phyloP scores from a whole-genome alignment of 306 rosid species.

The Pterocarpus macrocarpus region DNA sequence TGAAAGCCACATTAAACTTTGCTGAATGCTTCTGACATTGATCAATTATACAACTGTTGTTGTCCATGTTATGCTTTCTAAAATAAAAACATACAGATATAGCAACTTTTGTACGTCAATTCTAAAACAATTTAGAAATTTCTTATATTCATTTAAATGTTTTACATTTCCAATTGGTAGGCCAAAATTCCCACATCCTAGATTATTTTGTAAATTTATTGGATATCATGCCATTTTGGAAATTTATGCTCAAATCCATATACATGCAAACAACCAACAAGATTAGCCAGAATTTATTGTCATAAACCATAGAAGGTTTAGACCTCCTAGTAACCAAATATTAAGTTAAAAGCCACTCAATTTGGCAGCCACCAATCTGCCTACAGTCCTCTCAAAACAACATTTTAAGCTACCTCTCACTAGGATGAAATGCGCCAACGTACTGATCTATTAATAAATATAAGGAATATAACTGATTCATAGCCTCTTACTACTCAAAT shows the following conservation, averaged over 20 bases:
- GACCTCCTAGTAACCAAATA: conserved; percentile 21
- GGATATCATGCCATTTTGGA: not conserved
- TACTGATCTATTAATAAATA: conserved; percentile 6
- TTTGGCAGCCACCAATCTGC: conserved; percentile 23
- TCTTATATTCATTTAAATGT: not conserved
- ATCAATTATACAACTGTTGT: conserved; percentile 4
- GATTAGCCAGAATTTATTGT: not conserved
- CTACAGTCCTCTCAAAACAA: conserved; percentile 11
- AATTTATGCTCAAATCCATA: not conserved
- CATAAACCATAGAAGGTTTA: not conserved
- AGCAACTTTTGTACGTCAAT: conserved; percentile 16
- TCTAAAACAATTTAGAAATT: not conserved
- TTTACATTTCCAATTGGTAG: not conserved
- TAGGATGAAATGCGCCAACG: conserved; percentile 13
- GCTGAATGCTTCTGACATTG: not conserved
- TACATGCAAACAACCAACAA: conserved; percentile 3
- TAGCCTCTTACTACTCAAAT: conserved; percentile 8
- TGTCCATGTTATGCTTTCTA: conserved; percentile 4
- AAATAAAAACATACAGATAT: not conserved
- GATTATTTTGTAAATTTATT: not conserved
- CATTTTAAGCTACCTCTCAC: not conserved
- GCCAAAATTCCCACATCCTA: not conserved
- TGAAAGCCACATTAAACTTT: not conserved
- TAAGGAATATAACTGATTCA: conserved; percentile 12
- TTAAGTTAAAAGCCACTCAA: not conserved